Conservation (phyloP, 805 yeast species). For the Lachancea mirantina region DNA sequence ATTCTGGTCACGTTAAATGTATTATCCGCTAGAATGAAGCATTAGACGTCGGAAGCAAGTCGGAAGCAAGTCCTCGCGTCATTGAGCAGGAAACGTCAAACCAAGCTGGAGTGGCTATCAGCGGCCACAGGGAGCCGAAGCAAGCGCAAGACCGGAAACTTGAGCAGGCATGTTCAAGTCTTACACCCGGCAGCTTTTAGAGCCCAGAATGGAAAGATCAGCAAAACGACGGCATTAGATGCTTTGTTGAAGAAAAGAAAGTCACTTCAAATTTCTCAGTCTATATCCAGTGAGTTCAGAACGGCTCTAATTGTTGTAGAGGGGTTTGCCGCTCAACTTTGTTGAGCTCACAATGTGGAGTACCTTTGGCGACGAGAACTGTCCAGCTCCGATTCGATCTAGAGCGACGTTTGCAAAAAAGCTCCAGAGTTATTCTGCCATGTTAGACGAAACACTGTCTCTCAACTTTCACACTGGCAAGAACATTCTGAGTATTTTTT, state of each 20-base stretch:
- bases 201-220: constrained; percentile 2
- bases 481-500: neutral
- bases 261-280: constrained; percentile 2
- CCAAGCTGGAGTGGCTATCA: constrained; percentile 1
- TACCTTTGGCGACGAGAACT: neutral
- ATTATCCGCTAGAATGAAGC: neutral
- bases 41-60: neutral
- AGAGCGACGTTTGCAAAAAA: constrained; percentile 4
- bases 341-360: constrained; percentile 4
- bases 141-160: constrained; percentile 2
- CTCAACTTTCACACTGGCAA: constrained; percentile 4
- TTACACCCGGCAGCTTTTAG: constrained; percentile 5
- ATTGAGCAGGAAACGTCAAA: constrained; percentile 2
- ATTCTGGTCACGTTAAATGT: neutral
- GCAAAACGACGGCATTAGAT: neutral
- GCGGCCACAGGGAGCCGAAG: constrained; percentile 3
- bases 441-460: constrained; percentile 1
- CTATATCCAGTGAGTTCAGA: constrained; percentile 1
- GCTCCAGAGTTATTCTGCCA: neutral
- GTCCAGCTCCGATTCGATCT: neutral
- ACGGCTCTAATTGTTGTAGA: constrained; percentile 3
- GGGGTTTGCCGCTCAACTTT: constrained; percentile 3
- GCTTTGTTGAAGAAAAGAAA: neutral
- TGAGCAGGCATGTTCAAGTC: constrained; percentile 4
- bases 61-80: neutral